Evolutionary conservation across 345 rosid genomes (phyloP).

Genomic region (Dipteronia dyeriana): DNA sequence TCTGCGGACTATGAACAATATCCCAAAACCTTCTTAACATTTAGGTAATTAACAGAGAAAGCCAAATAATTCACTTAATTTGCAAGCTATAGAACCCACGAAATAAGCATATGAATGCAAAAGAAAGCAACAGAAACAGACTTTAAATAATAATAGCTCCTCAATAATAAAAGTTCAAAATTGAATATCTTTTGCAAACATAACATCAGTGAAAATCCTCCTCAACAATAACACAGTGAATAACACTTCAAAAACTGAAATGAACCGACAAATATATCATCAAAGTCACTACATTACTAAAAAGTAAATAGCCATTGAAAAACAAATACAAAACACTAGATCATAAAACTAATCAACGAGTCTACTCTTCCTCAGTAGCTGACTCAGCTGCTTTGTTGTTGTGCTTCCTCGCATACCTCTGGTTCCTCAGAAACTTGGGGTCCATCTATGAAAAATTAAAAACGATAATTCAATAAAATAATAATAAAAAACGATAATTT

Average conservation of each 20-base stretch:
- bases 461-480: background rate
- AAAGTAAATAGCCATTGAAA: conserved; percentile 8
- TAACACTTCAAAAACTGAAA: background rate
- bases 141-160: background rate
- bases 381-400: conserved; percentile 55
- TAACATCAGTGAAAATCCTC: background rate
- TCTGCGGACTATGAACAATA: no score
- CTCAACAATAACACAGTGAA: background rate
- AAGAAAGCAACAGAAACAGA: background rate
- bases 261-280: background rate
- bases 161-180: background rate
- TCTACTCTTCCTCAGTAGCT: conserved; percentile 40
- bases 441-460: conserved; percentile 63
- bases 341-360: background rate
- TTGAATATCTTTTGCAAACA: background rate
- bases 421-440: conserved; percentile 97
- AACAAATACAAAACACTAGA: background rate
- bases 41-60: background rate
- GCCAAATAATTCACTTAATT: background rate
- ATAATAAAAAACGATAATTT: background rate
- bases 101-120: background rate
- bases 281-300: conserved; percentile 7
- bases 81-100: background rate
- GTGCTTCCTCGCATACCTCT: conserved; percentile 98
- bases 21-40: background rate